Evolutionary conservation across 768 basidiomycete genomes (phyloP), one percentile per base, ranked within the genome.

Genomic region (Tremella fuciformis): DNA sequence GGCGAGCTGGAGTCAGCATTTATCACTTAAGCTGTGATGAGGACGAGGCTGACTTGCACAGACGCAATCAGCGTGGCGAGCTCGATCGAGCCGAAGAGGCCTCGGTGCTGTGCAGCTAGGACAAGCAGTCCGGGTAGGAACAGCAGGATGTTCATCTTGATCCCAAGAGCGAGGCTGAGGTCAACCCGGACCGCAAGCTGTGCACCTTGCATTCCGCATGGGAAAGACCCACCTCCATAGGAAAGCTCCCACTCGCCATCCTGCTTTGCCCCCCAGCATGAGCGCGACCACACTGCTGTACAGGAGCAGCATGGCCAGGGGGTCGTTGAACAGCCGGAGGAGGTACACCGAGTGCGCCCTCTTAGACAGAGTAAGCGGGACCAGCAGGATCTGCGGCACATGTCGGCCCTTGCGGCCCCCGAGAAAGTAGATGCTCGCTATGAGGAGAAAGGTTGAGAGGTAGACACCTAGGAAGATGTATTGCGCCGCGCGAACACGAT

Each of bases 61-160:
- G 51, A 2, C 0, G 54, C 40, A 7, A 79, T 74, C 29, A 73
- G 47, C 15, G 41, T 9, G 1, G 65, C 40, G 21, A 65, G 58
- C 21, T 58, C 55, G 2, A 76, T 8, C 1, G 69, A 64, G 11
- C 63, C 55, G 13, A 58, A 18, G 8, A 77, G 42, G 2, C 79
- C 78, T 41, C 64, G 59, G 51, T 70, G 83, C 73, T 87, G 88
- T 80, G 91, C 87, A 18, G 89, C 77, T 57, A 97, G 79, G 15
- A 96, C 85, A 21, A 92, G 79, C 8, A 96, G 80, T 2, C 88
- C 93, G 3, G 96, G 96, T 1, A 96, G 80, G 78, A 91, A 96
- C 8, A 99, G 81, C 26, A 98, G 77, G 44, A 87, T 83, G 19
- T 88, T 92, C 96, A 99, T 98, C 76, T 99, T 99, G 57, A 96